Base-by-base conservation (phyloP, 768 basidiomycete species). In the Gloeostereum incarnatum region DNA sequence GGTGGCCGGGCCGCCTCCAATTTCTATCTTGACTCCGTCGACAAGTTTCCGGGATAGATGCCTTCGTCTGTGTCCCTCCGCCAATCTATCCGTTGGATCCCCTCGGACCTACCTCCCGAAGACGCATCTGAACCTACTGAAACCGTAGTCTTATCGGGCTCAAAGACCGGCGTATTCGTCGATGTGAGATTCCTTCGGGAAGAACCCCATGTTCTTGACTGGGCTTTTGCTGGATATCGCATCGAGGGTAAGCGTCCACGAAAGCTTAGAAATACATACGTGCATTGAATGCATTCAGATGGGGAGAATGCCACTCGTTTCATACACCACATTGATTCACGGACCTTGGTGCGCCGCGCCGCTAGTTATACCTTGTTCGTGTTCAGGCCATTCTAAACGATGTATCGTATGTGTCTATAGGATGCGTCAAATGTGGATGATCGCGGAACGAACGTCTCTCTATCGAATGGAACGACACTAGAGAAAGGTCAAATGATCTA, bases 221-320 rank as follows among this genome's bases (percentile, higher is more conserved):
- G 61, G 64, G 64, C 56, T 1, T 57, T 64, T 47, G 62, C 61
- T 10, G 64, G 64, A 19, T 59, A 55, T 43, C 49, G 61, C 9
- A 44, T 44, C 2, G 48, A 18, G 4, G 31, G 44, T 45, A 35
- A 13, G 29, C 2, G 1, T 31, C 18, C 16, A 34, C 6, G 19
- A 17, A n/a, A n/a, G n/a, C n/a, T 29, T 31, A 9, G 4, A 1
- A 33, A 7, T 33, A 3, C 18, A 19, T 11, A n/a, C 4, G 4
- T 11, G 10, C 0, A 16, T 9, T 33, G 19, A 21, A 9, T 13
- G 9, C 17, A 11, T 32, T 21, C 20, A 41, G 31, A 31, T 20
- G 29, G 22, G 16, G 22, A 21, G 14, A 49, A 56, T 37, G 27
- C 31, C 9, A 50, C 54, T 8, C 52, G 42, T 36, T 61, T 61